These are phyloP conservation scores for Phytophthora citricola DNA, from an alignment of 352 stramenopile genomes.

Conservation along the genomic window DNA sequence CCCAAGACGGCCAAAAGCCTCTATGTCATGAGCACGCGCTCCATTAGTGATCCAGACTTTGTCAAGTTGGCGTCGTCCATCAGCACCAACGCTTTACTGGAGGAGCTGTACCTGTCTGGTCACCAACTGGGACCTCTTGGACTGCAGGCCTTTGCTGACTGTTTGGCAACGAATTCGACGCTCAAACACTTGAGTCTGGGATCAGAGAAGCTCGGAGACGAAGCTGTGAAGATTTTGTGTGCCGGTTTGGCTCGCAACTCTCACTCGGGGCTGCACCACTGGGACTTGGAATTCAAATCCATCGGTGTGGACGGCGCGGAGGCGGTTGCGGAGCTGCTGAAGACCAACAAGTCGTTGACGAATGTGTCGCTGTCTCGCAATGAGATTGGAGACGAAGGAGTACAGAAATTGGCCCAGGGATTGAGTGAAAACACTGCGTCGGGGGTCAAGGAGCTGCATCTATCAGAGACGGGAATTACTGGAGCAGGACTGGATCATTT, in stretches of 20 bases:
- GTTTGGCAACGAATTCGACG: conserved; percentile 68
- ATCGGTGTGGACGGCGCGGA: conserved; percentile 50
- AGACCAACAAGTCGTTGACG: conserved; percentile 47
- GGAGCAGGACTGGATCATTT: conserved; percentile 56
- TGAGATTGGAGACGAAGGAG: conserved; percentile 49
- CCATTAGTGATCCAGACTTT: conserved; percentile 62
- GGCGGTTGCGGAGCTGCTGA: conserved; percentile 63
- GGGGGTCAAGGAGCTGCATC: conserved; percentile 40
- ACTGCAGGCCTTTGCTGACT: conserved; percentile 67
- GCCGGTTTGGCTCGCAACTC: conserved; percentile 60
- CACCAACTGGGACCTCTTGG: conserved; percentile 56
- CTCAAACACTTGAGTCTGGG: conserved; percentile 76
- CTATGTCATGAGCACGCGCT: conserved; percentile 79
- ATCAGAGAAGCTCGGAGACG: conserved; percentile 63
- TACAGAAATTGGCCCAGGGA: conserved; percentile 47
- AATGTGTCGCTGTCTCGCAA: conserved; percentile 76
- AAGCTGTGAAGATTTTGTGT: conserved; percentile 52
- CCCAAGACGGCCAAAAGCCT: conserved; percentile 68
- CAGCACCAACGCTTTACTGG: conserved; percentile 58
- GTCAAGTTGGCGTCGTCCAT: conserved; percentile 60
- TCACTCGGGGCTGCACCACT: conserved; percentile 56
- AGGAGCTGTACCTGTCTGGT: conserved; percentile 83
- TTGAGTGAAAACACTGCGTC: conserved; percentile 45
- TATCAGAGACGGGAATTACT: conserved; percentile 59
- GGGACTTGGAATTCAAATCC: conserved; percentile 82